Evolutionary conservation across 2,329 filamentous ascomycete genomes (phyloP).

Genomic region (Neurospora sp.): DNA sequence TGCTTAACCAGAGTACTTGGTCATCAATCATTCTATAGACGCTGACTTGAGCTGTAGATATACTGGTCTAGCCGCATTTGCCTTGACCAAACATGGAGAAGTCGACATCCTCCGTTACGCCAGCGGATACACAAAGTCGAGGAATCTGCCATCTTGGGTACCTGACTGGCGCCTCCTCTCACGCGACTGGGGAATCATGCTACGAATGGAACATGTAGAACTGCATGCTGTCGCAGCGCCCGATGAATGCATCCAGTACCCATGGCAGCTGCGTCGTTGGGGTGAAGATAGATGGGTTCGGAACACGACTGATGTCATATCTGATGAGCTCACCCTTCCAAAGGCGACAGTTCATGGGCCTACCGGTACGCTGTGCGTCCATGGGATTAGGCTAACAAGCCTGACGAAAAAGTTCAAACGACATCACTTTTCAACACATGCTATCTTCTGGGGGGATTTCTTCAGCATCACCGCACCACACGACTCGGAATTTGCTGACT

Average conservation of each 20-base stretch:
- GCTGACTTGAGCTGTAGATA: constrained; percentile 4
- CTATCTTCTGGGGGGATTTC: neutral
- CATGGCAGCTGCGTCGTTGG: neutral
- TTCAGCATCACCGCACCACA: constrained; percentile 3
- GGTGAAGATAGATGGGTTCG: neutral
- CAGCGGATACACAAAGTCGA: constrained; percentile 7
- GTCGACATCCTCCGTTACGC: constrained; percentile 6
- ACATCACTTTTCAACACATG: neutral
- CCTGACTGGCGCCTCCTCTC: constrained; percentile 8
- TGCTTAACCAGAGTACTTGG: neutral
- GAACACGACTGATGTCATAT: neutral
- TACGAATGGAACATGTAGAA: neutral
- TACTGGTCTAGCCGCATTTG: constrained; percentile 8
- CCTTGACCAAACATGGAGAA: constrained; percentile 1
- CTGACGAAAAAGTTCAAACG: neutral
- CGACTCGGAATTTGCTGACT: neutral
- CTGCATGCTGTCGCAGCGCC: neutral
- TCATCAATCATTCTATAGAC: neutral
- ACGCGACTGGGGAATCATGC: constrained; percentile 8
- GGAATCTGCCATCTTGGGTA: constrained; percentile 9
- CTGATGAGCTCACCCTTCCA: neutral
- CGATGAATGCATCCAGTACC: neutral
- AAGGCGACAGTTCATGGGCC: constrained; percentile 3
- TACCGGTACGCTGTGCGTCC: constrained; percentile 6
- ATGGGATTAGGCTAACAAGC: constrained; percentile 4